Evolutionary conservation across 2,329 filamentous ascomycete genomes (phyloP).

Genomic region (Verticillium longisporum): DNA sequence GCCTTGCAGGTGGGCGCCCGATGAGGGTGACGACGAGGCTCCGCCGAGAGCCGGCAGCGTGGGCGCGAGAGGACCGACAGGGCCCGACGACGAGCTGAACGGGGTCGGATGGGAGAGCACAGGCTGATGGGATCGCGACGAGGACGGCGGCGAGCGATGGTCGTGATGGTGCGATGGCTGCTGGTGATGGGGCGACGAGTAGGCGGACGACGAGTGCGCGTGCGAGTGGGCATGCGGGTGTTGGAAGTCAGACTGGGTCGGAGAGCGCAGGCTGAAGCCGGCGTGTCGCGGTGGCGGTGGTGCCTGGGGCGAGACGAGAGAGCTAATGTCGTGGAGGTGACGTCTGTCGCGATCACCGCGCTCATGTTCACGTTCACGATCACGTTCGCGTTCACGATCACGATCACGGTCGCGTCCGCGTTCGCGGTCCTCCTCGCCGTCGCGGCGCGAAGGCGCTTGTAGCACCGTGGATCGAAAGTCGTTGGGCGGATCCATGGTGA

Average conservation of each 20-base stretch:
- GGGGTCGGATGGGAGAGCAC: slow-evolving; percentile 17
- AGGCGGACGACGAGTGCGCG: slow-evolving; percentile 3
- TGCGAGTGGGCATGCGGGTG: slow-evolving; percentile 20
- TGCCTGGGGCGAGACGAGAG: slow-evolving; percentile 16
- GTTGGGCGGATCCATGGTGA: slow-evolving; percentile 31
- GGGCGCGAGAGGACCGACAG: slow-evolving; percentile 13
- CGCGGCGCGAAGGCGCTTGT: slow-evolving; percentile 35
- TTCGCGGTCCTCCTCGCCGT: slow-evolving; percentile 29
- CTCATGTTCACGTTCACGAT: slow-evolving; percentile 15
- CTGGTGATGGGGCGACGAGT: slow-evolving; percentile 9
- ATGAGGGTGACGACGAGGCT: slow-evolving; percentile 11
- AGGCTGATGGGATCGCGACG: slow-evolving; percentile 9
- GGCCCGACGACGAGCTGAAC: slow-evolving; percentile 29
- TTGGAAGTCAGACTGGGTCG: slow-evolving; percentile 35
- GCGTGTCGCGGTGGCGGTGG: slow-evolving; percentile 30
- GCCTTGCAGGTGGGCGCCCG: slow-evolving; percentile 14
- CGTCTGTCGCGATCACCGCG: slow-evolving; percentile 17
- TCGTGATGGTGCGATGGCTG: slow-evolving; percentile 20
- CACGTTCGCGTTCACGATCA: slow-evolving; percentile 16
- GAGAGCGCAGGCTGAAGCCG: slow-evolving; percentile 42
- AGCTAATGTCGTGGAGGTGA: slow-evolving; percentile 37
- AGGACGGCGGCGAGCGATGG: slow-evolving; percentile 16
- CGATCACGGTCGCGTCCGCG: slow-evolving; percentile 25
- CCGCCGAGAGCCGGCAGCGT: slow-evolving; percentile 5
- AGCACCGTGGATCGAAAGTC: slow-evolving; percentile 44